Percentiles rank a stretch among this genome's conserved stretches.
Evolutionary conservation across 768 basidiomycete species (phyloP).

Genomic region (Exsudoporus frostii): DNA sequence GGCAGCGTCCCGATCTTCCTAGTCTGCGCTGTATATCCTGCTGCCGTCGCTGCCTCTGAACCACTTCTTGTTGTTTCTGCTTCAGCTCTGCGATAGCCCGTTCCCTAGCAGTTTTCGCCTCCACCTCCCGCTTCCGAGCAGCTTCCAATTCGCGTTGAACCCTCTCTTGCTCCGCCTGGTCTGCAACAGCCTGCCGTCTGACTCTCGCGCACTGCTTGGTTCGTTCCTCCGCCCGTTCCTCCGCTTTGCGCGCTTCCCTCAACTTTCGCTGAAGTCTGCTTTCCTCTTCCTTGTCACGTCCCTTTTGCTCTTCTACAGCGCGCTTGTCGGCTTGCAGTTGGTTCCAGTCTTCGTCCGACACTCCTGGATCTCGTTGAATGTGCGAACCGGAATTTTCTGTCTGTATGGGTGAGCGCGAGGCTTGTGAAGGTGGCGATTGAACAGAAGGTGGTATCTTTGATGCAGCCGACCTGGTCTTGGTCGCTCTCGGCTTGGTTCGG

Average conservation of each 20-base stretch:
- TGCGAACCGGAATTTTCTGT: not conserved
- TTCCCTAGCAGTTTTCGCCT: constrained; percentile 22
- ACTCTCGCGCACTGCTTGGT: constrained; percentile 16
- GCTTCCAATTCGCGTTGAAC: constrained; percentile 26
- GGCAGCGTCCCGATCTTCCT: constrained; percentile 48
- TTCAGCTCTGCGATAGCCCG: constrained; percentile 26
- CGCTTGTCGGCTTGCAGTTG: constrained; percentile 42
- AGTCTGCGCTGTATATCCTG: constrained; percentile 39
- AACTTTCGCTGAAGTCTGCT: constrained; percentile 16
- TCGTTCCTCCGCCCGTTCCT: constrained; percentile 24
- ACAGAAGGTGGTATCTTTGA: not conserved
- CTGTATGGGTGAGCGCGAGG: not conserved
- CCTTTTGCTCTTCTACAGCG: constrained; percentile 20
- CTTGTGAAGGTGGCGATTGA: not conserved
- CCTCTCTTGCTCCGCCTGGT: constrained; percentile 19
- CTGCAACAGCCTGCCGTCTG: constrained; percentile 18
- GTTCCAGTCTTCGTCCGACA: constrained; percentile 50
- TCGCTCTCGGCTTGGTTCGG: not conserved
- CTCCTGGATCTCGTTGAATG: constrained; percentile 45
- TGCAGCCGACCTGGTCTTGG: not conserved
- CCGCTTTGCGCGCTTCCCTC: constrained; percentile 13
- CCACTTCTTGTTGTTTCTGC: constrained; percentile 38
- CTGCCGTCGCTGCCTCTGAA: constrained; percentile 19
- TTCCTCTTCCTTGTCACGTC: constrained; percentile 18
- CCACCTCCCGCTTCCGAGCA: constrained; percentile 22